Evolutionary conservation across 2,329 filamentous ascomycete genomes (phyloP), one percentile per base, ranked within the genome.

Genomic region (Colletotrichum australisinense): DNA sequence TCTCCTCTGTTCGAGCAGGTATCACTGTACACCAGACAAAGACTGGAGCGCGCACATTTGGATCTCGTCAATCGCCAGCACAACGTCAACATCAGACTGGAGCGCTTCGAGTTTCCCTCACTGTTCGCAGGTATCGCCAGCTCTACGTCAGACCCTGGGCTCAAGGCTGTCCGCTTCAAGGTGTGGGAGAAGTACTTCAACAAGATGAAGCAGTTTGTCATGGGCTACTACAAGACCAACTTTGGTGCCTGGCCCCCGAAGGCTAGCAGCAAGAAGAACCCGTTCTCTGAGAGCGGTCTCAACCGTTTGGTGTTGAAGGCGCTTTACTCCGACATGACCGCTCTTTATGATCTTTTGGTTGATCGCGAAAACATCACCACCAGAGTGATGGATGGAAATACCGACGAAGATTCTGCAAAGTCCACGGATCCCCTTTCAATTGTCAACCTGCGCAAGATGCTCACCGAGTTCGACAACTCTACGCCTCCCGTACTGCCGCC

Each of bases 401-500:
- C 89, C 24, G 84, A 89, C 19, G 83, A 84, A 9, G 84, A 86
- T 12, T 81, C 85, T 3, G 56, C 26, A 38, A 73, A 60, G 46
- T 83, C 85, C 14, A 84, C 85, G 59, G 85, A 88, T 26, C 90
- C 93, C 74, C 89, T 93, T 28, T 88, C 90, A 12, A 86, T 91
- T 30, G 88, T 92, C 52, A 94, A 94, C 2, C 86, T 98, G 58
- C 91, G 96, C 67, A 92, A 92, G 75, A 89, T 98, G 14, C 87
- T 98, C 75, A 92, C 90, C 76, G 96, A 98, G 83, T 98, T 95
- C 79, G 97, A 99, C 80, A 91, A 93, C 73, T 96, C 94, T 9
- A 94, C 93, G 16, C 95, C 96, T 1, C 97, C 97, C 0, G 95
- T 98, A 0, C 90, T 96, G 72, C 97, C 97, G 0, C 95, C 96